Evolutionary conservation across 2,329 filamentous ascomycete species (phyloP), one percentile per base, ranked within the genome.

Genomic region (Cordyceps cateniannulata): DNA sequence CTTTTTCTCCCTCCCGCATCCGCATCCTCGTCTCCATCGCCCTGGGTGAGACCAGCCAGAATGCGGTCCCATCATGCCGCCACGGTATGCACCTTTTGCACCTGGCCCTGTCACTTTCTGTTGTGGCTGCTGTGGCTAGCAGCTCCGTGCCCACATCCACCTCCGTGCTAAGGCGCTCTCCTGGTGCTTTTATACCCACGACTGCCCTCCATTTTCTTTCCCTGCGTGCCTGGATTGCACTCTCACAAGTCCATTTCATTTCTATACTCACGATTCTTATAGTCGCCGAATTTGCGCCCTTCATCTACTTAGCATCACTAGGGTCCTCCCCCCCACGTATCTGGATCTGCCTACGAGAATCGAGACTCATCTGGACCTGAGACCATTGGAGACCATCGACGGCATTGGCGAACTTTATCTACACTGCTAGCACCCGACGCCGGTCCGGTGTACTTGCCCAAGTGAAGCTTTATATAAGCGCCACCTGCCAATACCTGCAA

Each of bases 1-100:
- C 54, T 40, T 38, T 44, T 10, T 14, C 16, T 44, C 35, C 22
- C 45, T 25, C 42, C 25, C 27, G 52, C 38, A 14, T 35, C 42
- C n/a, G 3, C 27, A 25, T n/a, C 48, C 47, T 5, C 18, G 18
- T 38, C 20, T 45, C 54, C 54, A 57, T 57, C 6, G 14, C 32
- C 22, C 32, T n/a, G 51, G 12, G 35, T 47, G 53, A 56, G 53
- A 56, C 53, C 12, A 25, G 10, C 27, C 40, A 56, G 42, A 47
- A 56, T 56, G 53, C 27, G 14, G 18, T 47, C 53, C 52, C 53
- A 55, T 55, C 51, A 25, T 53, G 50, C 35, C n/a, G 32, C 51
- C 16, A 44, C 51, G 44, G 44, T 27, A 48, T 40, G 54, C 54
- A 40, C 14, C 22, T 57, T 48, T 48, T 38, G 8, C 29, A 48